Percentiles rank a stretch among this genome's conserved stretches.
Conservation (phyloP, 1,284 basidiomycete species). For the Coriolopsis trogii region DNA sequence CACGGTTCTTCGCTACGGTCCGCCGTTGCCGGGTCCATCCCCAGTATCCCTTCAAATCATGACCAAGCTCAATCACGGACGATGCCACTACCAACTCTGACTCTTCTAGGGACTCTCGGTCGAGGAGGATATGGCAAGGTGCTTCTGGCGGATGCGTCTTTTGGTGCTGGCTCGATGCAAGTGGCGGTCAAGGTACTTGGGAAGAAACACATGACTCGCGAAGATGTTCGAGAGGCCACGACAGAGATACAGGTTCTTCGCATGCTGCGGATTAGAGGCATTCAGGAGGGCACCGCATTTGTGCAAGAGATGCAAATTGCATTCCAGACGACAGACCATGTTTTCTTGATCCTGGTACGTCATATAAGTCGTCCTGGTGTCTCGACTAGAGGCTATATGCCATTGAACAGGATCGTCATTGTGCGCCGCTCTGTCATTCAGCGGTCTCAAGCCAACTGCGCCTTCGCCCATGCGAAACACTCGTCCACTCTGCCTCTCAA, state of each 20-base stretch:
- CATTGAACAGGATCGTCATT: constrained; percentile 13
- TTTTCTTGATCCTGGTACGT: constrained; percentile 21
- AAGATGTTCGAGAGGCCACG: constrained; percentile 19
- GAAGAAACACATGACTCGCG: constrained; percentile 16
- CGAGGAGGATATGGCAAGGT: constrained; percentile 26
- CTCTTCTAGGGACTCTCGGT: constrained; percentile 20
- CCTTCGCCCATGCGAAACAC: not conserved
- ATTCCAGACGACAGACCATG: constrained; percentile 19
- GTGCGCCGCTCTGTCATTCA: constrained; percentile 17
- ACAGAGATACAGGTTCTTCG: constrained; percentile 17
- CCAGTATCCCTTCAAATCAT: too few relatives aligned
- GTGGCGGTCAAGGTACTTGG: constrained; percentile 23
- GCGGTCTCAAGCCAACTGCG: constrained; percentile 13
- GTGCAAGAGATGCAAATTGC: constrained; percentile 11
- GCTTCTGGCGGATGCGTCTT: constrained; percentile 15
- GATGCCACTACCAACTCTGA: constrained; percentile 5
- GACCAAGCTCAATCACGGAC: too few relatives aligned
- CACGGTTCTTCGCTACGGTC: too few relatives aligned
- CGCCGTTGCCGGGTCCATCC: too few relatives aligned
- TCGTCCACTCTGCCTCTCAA: not conserved
- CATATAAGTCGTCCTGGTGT: not conserved
- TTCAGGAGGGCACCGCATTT: constrained; percentile 1
- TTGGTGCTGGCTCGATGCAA: not conserved
- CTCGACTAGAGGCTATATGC: not conserved
- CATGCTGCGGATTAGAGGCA: not conserved